These are phyloP conservation scores for Populus davidiana DNA, from an alignment of 345 rosid genomes.

Conservation along the genomic window DNA sequence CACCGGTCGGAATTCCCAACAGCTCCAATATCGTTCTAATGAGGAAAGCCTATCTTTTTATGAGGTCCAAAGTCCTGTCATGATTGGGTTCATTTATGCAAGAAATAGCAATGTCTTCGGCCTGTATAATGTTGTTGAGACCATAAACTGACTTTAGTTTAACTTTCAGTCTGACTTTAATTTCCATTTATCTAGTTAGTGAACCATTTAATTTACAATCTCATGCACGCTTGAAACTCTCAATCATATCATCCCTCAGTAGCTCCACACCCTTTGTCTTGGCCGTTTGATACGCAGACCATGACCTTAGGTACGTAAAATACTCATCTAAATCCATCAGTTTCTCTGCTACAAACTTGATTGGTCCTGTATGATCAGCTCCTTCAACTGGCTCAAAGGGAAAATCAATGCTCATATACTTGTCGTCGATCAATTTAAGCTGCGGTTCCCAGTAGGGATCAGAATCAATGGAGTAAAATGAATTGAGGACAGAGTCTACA, in stretches of 20 bases:
- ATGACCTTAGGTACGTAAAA: constrained; percentile 55
- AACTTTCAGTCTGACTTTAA: background rate
- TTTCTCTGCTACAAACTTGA: constrained; percentile 48
- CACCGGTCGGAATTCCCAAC: too few relatives aligned
- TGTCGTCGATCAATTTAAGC: constrained; percentile 57
- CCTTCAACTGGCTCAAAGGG: constrained; percentile 69
- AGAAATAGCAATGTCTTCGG: too few relatives aligned
- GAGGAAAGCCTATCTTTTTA: too few relatives aligned
- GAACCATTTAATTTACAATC: too few relatives aligned
- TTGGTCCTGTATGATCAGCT: constrained; percentile 47
- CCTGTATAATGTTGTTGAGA: too few relatives aligned
- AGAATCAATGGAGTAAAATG: constrained; percentile 42
- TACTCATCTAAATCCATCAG: constrained; percentile 51
- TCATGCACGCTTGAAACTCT: constrained; percentile 47
- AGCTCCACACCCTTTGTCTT: constrained; percentile 61
- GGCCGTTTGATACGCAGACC: constrained; percentile 73
- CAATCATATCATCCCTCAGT: constrained; percentile 35
- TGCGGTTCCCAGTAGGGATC: constrained; percentile 55
- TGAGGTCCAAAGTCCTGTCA: too few relatives aligned
- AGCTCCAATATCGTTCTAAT: too few relatives aligned
- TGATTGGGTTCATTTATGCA: too few relatives aligned
- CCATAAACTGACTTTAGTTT: too few relatives aligned
- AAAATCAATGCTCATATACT: constrained; percentile 50
- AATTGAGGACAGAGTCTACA: constrained; percentile 48
- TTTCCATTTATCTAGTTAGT: background rate